These are phyloP conservation scores for Domatiomyces globalis DNA, from an alignment of 2,329 filamentous ascomycete genomes.

Conservation along the genomic window DNA sequence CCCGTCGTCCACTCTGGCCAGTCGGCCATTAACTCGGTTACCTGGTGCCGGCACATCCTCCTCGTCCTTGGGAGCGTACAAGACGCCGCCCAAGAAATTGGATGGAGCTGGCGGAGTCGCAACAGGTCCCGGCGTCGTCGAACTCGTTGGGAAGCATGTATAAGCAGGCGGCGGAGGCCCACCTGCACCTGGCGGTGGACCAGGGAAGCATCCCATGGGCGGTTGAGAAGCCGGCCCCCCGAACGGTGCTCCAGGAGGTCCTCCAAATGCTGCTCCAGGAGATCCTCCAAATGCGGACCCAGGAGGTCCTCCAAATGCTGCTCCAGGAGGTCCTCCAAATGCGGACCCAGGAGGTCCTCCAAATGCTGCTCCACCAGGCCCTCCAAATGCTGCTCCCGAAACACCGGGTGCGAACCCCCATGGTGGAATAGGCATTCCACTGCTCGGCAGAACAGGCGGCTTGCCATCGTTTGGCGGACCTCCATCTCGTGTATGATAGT, in stretches of 20 bases:
- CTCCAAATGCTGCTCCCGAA: slow-evolving; percentile 4
- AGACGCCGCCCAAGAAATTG: slow-evolving; percentile 1
- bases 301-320: too few species aligned
- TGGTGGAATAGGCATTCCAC: not conserved
- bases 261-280: too few species aligned
- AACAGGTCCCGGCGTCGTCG: slow-evolving; percentile 1
- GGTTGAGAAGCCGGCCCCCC: not conserved
- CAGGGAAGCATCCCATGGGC: not conserved
- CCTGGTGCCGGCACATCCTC: slow-evolving; percentile 3
- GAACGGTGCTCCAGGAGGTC: not conserved
- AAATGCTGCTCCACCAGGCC: too few species aligned
- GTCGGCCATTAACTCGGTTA: slow-evolving; percentile 15
- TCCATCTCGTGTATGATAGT: slow-evolving; percentile 21
- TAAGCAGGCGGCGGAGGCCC: not conserved
- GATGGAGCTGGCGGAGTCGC: slow-evolving; percentile 5
- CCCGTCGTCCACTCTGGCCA: slow-evolving; percentile 44
- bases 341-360: too few species aligned
- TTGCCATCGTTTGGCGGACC: slow-evolving; percentile 21
- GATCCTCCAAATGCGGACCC: not conserved
- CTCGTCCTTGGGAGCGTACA: not conserved
- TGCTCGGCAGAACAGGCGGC: slow-evolving; percentile 14
- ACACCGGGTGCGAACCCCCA: not conserved
- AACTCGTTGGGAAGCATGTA: slow-evolving; percentile 1
- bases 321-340: not conserved
- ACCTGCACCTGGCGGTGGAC: slow-evolving; percentile 7